Conservation (phyloP, 2,329 filamentous ascomycete genomes). For the Trichophyton rubrum region DNA sequence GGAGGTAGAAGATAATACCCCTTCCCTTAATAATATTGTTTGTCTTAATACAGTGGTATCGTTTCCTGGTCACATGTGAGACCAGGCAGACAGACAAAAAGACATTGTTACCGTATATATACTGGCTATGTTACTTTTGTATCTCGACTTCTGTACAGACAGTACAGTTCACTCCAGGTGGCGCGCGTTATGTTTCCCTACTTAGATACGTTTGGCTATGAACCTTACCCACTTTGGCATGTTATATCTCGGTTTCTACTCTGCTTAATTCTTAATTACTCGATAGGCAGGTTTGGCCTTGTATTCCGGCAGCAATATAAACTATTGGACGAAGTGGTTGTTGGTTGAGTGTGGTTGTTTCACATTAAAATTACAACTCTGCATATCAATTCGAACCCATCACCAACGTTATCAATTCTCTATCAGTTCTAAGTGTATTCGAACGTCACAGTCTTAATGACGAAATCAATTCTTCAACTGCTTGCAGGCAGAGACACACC, state of each 20-base stretch:
- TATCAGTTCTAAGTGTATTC: no score
- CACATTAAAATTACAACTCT: no score
- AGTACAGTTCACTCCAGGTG: background rate
- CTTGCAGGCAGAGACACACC: constrained; percentile 43
- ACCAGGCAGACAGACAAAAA: background rate
- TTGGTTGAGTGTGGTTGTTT: no score
- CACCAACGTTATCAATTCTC: no score
- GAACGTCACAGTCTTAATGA: no score
- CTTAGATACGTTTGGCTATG: background rate
- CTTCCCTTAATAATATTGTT: background rate
- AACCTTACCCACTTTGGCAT: background rate
- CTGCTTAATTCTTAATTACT: background rate
- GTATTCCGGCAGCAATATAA: no score
- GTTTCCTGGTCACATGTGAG: background rate
- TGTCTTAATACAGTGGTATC: background rate
- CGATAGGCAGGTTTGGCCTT: background rate
- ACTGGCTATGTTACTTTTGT: background rate
- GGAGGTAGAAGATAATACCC: background rate
- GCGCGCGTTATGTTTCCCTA: background rate
- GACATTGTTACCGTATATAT: background rate
- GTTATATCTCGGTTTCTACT: background rate
- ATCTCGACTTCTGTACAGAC: background rate
- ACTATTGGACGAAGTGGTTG: no score
- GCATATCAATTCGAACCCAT: no score
- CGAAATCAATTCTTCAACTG: constrained; percentile 21